Evolutionary conservation across 2,329 filamentous ascomycete genomes (phyloP).

Genomic region (Aureobasidium melanogenum): DNA sequence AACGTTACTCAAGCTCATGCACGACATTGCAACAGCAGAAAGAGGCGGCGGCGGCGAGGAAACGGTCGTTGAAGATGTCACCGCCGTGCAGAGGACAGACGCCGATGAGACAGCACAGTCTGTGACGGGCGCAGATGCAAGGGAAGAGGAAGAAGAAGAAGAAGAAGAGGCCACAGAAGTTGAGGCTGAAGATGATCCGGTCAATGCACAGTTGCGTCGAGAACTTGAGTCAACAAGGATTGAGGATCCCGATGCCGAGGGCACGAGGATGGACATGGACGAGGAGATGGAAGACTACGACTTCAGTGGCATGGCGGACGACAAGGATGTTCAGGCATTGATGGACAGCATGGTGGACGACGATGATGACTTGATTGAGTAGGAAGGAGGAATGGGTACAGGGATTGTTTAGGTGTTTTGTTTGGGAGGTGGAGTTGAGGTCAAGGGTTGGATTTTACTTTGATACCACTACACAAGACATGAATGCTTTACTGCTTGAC

Average conservation of each 20-base stretch:
- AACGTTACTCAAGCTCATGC: conserved; percentile 45
- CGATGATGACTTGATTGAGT: conserved; percentile 15
- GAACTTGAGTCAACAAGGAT: conserved; percentile 15
- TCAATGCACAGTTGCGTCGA: conserved; percentile 13
- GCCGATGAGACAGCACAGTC: conserved; percentile 7
- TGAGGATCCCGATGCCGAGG: conserved; percentile 12
- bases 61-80: conserved; percentile 18
- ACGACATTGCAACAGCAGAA: conserved; percentile 29
- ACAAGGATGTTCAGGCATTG: conserved; percentile 15
- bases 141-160: background rate
- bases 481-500: background rate
- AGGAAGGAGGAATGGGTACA: background rate
- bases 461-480: conserved; percentile 8
- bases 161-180: conserved; percentile 3
- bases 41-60: conserved; percentile 25
- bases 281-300: conserved; percentile 13
- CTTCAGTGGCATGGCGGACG: conserved; percentile 13
- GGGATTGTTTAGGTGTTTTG: background rate
- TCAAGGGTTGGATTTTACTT: background rate
- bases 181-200: conserved; percentile 13
- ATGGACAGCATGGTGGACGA: conserved; percentile 15
- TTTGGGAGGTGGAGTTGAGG: background rate
- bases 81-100: background rate
- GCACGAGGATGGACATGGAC: conserved; percentile 14
- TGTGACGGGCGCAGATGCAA: background rate